Conservation (phyloP, 2,329 filamentous ascomycete genomes). For the Exophiala xenobiotica region DNA sequence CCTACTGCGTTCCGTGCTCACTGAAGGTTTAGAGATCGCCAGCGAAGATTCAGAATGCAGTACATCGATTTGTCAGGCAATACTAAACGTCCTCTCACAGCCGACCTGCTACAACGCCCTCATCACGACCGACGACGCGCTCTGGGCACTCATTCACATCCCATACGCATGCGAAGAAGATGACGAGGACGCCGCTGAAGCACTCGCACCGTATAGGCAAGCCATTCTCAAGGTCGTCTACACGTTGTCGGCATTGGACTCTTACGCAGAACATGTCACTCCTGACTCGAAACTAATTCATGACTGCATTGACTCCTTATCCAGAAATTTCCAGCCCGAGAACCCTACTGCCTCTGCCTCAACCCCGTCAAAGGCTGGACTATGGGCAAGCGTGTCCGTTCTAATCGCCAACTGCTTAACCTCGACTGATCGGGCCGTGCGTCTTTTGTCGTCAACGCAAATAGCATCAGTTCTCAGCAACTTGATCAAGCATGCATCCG, state of each 20-base stretch:
- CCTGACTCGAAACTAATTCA: conserved; percentile 8
- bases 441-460: background rate
- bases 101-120: conserved; percentile 7
- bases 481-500: conserved; percentile 4
- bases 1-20: conserved; percentile 16
- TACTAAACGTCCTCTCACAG: conserved; percentile 24
- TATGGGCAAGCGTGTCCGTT: conserved; percentile 15
- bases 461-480: conserved; percentile 2
- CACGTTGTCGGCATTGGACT: conserved; percentile 19
- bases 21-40: conserved; percentile 12
- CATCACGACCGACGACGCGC: conserved; percentile 7
- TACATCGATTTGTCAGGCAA: conserved; percentile 19
- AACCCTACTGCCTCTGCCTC: background rate
- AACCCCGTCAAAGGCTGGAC: no score
- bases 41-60: conserved; percentile 11
- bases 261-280: conserved; percentile 10
- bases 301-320: conserved; percentile 8
- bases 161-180: conserved; percentile 4
- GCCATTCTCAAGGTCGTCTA: conserved; percentile 25
- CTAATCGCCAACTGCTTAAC: conserved; percentile 23
- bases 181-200: conserved; percentile 16
- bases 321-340: background rate
- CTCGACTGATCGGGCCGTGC: conserved; percentile 14
- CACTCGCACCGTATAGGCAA: conserved; percentile 17
- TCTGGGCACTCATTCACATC: conserved; percentile 20